Percentiles rank a stretch among this genome's conserved stretches.
Conservation (phyloP, 2,329 filamentous ascomycete species). For the Chrysoporthe austroafricana region DNA sequence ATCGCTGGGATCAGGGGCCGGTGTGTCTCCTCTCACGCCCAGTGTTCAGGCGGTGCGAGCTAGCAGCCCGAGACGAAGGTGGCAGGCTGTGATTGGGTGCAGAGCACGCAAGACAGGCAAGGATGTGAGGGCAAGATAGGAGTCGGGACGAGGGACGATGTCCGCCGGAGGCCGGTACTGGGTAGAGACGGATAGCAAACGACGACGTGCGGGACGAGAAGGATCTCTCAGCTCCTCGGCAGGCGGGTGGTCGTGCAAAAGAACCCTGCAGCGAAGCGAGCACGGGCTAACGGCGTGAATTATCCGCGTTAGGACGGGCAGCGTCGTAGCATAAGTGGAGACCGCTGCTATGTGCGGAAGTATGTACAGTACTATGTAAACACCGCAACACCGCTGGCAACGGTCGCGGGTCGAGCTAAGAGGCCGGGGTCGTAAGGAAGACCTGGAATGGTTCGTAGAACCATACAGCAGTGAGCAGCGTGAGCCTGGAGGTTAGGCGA, state of each 20-base stretch:
- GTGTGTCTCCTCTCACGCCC: not conserved
- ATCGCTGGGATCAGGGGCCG: not conserved
- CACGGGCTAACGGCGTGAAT: not conserved
- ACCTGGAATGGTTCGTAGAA: not conserved
- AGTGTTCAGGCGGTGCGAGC: not conserved
- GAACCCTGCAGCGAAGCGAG: not conserved
- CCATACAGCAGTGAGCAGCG: too few species aligned
- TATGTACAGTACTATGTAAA: not conserved
- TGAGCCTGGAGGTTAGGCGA: too few species aligned
- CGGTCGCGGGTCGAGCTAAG: not conserved
- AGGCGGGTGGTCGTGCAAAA: slow-evolving; percentile 5
- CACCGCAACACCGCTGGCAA: not conserved
- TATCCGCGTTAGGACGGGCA: not conserved
- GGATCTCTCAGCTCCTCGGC: slow-evolving; percentile 21
- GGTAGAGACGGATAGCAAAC: not conserved
- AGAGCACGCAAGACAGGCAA: slow-evolving; percentile 13
- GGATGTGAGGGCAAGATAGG: slow-evolving; percentile 6
- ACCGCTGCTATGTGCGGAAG: not conserved
- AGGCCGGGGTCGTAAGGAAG: not conserved
- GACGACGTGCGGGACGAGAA: slow-evolving; percentile 23
- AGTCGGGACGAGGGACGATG: slow-evolving; percentile 9
- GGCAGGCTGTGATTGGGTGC: slow-evolving; percentile 3
- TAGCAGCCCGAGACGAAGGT: not conserved
- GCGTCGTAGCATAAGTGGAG: slow-evolving; percentile 14
- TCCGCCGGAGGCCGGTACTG: not conserved